Base-by-base conservation (phyloP, 306 rosid genomes). In the Vigna mungo region DNA sequence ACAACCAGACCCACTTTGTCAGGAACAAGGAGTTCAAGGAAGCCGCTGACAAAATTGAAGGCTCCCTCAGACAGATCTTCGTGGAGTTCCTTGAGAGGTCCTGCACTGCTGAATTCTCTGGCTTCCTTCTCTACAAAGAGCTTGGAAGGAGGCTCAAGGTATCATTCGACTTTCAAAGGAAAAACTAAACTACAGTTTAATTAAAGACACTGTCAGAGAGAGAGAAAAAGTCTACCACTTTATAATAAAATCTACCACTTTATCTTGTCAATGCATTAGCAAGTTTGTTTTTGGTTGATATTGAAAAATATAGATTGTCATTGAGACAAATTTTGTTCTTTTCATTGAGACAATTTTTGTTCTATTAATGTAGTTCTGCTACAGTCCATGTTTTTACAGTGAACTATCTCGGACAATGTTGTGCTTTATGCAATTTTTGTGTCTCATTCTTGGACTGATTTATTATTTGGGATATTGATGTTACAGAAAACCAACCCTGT, bases 1-100 rank as follows among this genome's bases (percentile, higher is more conserved):
- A 89, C 85, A 95, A 95, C 71, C 99, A 95, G 86, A 95, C 99
- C 2, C 99, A 95, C 71, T 95, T 95, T 55, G 97, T 95, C 2
- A 90, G 99, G 89, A 95, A 87, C 85, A 95, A 92, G 88, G 99
- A 95, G 85, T 95, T 95, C 81, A 95, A 90, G 88, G 99, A 90
- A 71, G 99, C 99, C 54, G 99, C 99, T 76, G 99, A 95, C 32
- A 92, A 92, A 68, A 10, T 95, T 21, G 78, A 95, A 16, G 99
- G 96, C 0, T 92, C 89, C 27, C 95, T 95, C 13, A 84, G 99
- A 18, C 97, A 95, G 79, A 95, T 95, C 78, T 95, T 95, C 68
- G 99, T 95, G 3, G 99, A 95, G 94, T 95, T 95, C 79, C 89
- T 95, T 49, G 97, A 95, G 88, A 88, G 99, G 89, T 95, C 99